Base-by-base conservation (phyloP, 345 rosid species). In the Stellera chamaejasme region DNA sequence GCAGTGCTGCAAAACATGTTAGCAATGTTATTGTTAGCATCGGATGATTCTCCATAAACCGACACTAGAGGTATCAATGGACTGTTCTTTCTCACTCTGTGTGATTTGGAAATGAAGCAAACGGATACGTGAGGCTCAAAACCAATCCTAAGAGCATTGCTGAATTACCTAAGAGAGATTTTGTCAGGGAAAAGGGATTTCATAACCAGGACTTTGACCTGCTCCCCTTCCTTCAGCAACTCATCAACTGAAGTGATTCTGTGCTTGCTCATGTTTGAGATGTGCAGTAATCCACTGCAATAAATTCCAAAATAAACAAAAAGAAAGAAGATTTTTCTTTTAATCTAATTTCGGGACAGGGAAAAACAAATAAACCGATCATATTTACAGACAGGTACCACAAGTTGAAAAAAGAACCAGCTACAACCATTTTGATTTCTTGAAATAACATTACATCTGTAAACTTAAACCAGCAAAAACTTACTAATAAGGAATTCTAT, bases 231-330 rank as follows among this genome's bases (percentile, higher is more conserved):
- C 28, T 79, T 66, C 65, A 92, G 90, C 46, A 86, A 64, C 60
- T 92, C 89, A 14, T 60, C 64, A 11, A 88, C 83, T 16, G 88
- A 71, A 62, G 75, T 67, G 58, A 92, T 61, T 42, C 82, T 77
- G 48, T 51, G 52, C 41, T 67, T 69, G 42, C 85, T 77, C 55
- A 88, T 79, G 64, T 86, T 88, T 46, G 98, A 88, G 59, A 88
- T 82, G 73, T 92, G 98, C 64, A 92, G 75, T 76, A 92, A 75
- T 56, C 98, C 95, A 62, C 98, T 88, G 81, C 46, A 69, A 71
- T 25, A 45, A 13, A 52, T 39, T 19, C 3, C 11, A 52, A 54
- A 15, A 55, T 19, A 43, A 19, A 16, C 9, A 42, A 4, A 54
- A 7, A 43, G 50, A 5, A 65, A 50, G 10, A 4, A 32, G 8